Percentiles rank a stretch among this genome's conserved stretches.
Evolutionary conservation across 2,329 filamentous ascomycete genomes (phyloP).

Genomic region (Epichloe coenophiala): DNA sequence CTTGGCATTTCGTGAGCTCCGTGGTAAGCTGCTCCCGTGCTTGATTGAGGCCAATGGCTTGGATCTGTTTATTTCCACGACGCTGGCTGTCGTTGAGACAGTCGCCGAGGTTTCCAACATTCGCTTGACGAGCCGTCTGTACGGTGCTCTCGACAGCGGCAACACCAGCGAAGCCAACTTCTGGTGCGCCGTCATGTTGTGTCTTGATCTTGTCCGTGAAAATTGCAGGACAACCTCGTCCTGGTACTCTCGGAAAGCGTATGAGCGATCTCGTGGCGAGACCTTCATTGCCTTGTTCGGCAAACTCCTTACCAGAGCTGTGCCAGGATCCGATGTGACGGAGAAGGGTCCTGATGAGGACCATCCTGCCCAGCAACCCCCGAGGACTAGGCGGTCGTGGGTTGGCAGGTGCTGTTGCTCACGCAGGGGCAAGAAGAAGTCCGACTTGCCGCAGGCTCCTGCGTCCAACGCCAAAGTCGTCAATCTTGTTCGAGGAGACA

Average conservation of each 20-base stretch:
- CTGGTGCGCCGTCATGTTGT: constrained; percentile 25
- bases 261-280: constrained; percentile 74
- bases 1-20: constrained; percentile 56
- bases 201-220: constrained; percentile 20
- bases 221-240: constrained; percentile 28
- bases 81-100: constrained; percentile 43
- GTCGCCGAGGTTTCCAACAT: constrained; percentile 25
- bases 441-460: constrained; percentile 26
- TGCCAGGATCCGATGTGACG: constrained; percentile 24
- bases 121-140: constrained; percentile 23
- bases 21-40: constrained; percentile 57
- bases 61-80: constrained; percentile 57
- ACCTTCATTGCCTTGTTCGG: constrained; percentile 24
- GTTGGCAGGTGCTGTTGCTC: constrained; percentile 9
- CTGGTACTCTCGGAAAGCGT: constrained; percentile 75
- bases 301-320: constrained; percentile 24
- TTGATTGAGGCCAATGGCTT: constrained; percentile 65
- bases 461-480: constrained; percentile 85
- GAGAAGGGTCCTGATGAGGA: constrained; percentile 19
- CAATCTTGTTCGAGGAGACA: constrained; percentile 72
- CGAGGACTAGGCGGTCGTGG: constrained; percentile 8
- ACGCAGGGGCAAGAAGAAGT: constrained; percentile 7
- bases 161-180: constrained; percentile 18
- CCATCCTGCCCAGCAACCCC: not conserved
- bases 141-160: constrained; percentile 19